phyloP scores from a whole-genome alignment of 1,139 yeast species.

The Blastobotrys indianensis region DNA sequence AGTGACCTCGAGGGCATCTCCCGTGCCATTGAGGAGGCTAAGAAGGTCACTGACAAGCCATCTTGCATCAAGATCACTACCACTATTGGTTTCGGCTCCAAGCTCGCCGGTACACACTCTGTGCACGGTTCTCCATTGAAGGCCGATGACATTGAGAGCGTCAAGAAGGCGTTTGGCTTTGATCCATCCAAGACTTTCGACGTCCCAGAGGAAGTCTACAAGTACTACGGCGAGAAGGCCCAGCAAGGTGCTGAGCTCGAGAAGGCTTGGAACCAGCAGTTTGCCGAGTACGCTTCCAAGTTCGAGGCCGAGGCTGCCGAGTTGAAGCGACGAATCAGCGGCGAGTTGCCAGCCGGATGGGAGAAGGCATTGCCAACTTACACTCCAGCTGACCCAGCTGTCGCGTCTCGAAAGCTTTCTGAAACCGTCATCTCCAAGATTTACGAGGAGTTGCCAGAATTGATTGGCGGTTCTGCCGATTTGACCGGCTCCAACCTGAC shows the following conservation, averaged over 20 bases:
- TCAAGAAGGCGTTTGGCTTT: constrained; percentile 82
- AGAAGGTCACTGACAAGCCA: constrained; percentile 63
- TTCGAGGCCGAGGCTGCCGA: constrained; percentile 81
- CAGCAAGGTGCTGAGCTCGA: constrained; percentile 59
- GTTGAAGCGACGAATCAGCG: constrained; percentile 71
- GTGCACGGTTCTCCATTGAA: constrained; percentile 98
- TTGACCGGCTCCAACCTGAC: constrained; percentile 97
- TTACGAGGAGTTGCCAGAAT: constrained; percentile 70
- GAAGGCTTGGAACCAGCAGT: constrained; percentile 64
- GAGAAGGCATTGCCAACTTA: constrained; percentile 70
- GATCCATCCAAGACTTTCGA: constrained; percentile 76
- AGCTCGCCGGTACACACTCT: constrained; percentile 76
- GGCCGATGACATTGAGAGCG: constrained; percentile 85
- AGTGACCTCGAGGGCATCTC: constrained; percentile 66
- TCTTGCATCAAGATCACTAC: constrained; percentile 85
- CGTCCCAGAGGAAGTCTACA: constrained; percentile 81
- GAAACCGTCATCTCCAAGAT: constrained; percentile 71
- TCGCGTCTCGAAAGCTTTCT: constrained; percentile 94
- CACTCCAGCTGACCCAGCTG: constrained; percentile 70
- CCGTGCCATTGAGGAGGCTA: constrained; percentile 55
- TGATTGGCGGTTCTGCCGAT: constrained; percentile 98
- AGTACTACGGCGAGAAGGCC: constrained; percentile 55
- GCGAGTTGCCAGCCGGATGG: constrained; percentile 85
- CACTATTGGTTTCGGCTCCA: constrained; percentile 92
- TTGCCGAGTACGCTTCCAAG: constrained; percentile 57